Evolutionary conservation across 768 basidiomycete genomes (phyloP).

Genomic region (Naganishia randhawae): DNA sequence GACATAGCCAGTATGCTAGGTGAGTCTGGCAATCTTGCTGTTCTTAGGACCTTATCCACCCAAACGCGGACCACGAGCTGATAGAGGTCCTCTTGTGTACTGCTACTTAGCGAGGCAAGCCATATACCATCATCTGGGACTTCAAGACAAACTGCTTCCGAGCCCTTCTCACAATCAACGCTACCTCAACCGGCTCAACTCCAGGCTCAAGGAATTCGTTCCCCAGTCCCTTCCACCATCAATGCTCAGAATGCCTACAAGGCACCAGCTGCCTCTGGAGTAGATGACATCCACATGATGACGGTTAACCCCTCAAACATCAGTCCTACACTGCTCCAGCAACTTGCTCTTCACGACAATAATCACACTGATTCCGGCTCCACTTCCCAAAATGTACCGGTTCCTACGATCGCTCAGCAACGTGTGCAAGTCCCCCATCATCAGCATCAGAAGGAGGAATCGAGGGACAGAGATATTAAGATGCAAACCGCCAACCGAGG

Average conservation of each 20-base stretch:
- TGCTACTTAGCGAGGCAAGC: neutral
- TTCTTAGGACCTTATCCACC: too few species aligned
- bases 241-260: slow-evolving; percentile 23
- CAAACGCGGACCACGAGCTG: too few species aligned
- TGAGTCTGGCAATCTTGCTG: neutral
- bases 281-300: slow-evolving; percentile 69
- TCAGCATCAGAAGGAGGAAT: neutral
- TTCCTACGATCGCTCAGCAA: slow-evolving; percentile 24
- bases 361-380: slow-evolving; percentile 3
- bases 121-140: slow-evolving; percentile 1
- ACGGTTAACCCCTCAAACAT: slow-evolving; percentile 59
- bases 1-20: slow-evolving; percentile 15
- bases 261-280: neutral
- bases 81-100: too few species aligned
- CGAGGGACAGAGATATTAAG: slow-evolving; percentile 43
- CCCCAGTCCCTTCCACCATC: slow-evolving; percentile 15
- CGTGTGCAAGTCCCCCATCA: slow-evolving; percentile 27
- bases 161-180: slow-evolving; percentile 28
- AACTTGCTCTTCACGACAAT: slow-evolving; percentile 47
- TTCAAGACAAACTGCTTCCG: slow-evolving; percentile 32
- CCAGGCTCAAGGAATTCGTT: slow-evolving; percentile 21
- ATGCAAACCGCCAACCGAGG: slow-evolving; percentile 40
- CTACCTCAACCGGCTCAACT: slow-evolving; percentile 16
- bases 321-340: slow-evolving; percentile 44
- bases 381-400: slow-evolving; percentile 20